Evolutionary conservation across 352 stramenopile genomes (phyloP).

Genomic region (Phytophthora hybrid): DNA sequence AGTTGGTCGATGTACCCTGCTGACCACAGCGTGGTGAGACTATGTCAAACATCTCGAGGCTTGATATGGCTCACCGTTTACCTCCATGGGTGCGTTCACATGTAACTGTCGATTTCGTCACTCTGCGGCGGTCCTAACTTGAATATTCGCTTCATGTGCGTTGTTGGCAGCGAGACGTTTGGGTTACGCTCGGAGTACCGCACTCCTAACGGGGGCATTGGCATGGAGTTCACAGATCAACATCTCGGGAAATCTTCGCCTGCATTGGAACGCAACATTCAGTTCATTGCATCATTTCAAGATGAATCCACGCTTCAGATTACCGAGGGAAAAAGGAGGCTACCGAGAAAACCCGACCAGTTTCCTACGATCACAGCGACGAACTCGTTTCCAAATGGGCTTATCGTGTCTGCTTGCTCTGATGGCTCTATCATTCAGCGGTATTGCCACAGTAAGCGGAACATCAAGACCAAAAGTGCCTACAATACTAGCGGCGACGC

Average conservation of each 20-base stretch:
- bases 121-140: not conserved
- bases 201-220: not conserved
- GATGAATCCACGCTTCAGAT: constrained; percentile 64
- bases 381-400: constrained; percentile 60
- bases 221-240: not conserved
- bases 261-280: constrained; percentile 19
- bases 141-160: not conserved
- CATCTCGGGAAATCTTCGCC: not conserved
- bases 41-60: constrained; percentile 54
- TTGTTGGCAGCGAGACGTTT: constrained; percentile 58
- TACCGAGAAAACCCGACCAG: constrained; percentile 59
- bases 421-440: constrained; percentile 68
- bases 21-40: constrained; percentile 69
- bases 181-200: constrained; percentile 48
- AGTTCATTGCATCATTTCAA: constrained; percentile 67
- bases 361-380: constrained; percentile 51
- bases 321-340: constrained; percentile 33
- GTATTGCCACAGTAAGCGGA: constrained; percentile 18
- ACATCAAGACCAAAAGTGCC: not conserved
- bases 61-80: constrained; percentile 75
- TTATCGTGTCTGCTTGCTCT: constrained; percentile 63
- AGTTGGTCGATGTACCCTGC: constrained; percentile 66
- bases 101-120: not conserved
- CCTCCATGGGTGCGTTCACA: constrained; percentile 49
- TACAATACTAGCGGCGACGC: not conserved